phyloP scores from a whole-genome alignment of 805 yeast species.

The Suhomyces xylopsoci region DNA sequence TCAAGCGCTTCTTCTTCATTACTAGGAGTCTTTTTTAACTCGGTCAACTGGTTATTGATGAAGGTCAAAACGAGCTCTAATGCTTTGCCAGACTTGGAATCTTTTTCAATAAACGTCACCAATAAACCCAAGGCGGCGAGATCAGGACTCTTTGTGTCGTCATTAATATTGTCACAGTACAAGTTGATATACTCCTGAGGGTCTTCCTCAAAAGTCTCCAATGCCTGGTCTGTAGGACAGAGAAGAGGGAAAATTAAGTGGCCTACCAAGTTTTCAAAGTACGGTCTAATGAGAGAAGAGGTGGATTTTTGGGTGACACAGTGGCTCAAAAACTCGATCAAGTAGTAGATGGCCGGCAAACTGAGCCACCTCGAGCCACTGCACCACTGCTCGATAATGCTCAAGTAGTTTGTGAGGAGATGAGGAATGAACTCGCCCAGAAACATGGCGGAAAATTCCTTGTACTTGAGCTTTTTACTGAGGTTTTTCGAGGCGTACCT shows the following conservation, averaged over 20 bases:
- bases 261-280: slow-evolving; percentile 58
- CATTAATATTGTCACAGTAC: slow-evolving; percentile 50
- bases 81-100: slow-evolving; percentile 51
- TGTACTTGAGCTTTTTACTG: slow-evolving; percentile 50
- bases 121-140: slow-evolving; percentile 74
- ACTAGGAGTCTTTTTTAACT: slow-evolving; percentile 22
- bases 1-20: slow-evolving; percentile 39
- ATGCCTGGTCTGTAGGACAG: slow-evolving; percentile 62
- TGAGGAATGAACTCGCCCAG: slow-evolving; percentile 66
- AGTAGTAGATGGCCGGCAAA: slow-evolving; percentile 57
- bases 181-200: slow-evolving; percentile 85
- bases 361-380: slow-evolving; percentile 65
- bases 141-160: slow-evolving; percentile 64
- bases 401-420: slow-evolving; percentile 59
- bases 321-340: slow-evolving; percentile 53
- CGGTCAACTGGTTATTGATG: slow-evolving; percentile 47
- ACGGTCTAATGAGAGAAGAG: slow-evolving; percentile 67
- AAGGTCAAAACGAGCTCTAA: slow-evolving; percentile 61
- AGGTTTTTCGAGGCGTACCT: slow-evolving; percentile 60
- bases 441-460: slow-evolving; percentile 57
- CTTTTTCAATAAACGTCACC: slow-evolving; percentile 64
- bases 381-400: slow-evolving; percentile 74
- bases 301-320: slow-evolving; percentile 52
- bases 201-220: slow-evolving; percentile 78
- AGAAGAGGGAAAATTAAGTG: slow-evolving; percentile 76